Conservation (phyloP, 768 basidiomycete species). For the Rubroboletus satanas region DNA sequence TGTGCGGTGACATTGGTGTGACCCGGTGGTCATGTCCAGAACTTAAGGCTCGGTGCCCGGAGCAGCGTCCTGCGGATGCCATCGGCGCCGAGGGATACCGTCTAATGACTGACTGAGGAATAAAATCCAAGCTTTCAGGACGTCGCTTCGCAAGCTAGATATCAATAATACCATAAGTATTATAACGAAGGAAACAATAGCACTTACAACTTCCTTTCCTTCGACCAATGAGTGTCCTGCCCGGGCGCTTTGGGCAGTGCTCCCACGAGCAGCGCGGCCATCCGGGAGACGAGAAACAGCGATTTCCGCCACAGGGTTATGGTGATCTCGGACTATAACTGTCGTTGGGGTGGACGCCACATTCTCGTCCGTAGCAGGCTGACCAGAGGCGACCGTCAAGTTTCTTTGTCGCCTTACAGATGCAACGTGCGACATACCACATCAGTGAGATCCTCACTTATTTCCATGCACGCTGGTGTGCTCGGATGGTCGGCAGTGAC, state of each 20-base stretch:
- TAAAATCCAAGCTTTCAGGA: conserved; percentile 22
- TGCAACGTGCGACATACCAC: conserved; percentile 7
- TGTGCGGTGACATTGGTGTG: not conserved
- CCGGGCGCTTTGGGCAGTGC: not conserved
- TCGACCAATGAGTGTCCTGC: not conserved
- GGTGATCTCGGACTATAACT: not conserved
- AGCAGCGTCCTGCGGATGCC: not conserved
- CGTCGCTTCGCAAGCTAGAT: conserved; percentile 8
- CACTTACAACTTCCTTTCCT: conserved; percentile 12
- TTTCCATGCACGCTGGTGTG: not conserved
- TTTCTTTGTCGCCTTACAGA: not conserved
- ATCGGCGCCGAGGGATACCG: conserved; percentile 16
- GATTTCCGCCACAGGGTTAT: not conserved
- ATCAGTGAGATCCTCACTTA: not conserved
- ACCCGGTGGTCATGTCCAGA: not conserved
- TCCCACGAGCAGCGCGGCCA: not conserved
- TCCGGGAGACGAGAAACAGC: not conserved
- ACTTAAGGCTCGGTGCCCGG: not conserved
- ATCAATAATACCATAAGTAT: not conserved
- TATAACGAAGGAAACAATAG: not conserved
- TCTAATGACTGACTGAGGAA: conserved; percentile 26
- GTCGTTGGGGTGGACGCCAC: not conserved
- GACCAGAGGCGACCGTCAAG: not conserved
- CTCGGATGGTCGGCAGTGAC: not conserved
- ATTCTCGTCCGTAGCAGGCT: not conserved